Conservation (phyloP, 1,284 basidiomycete genomes). For the Ceratobasidium papillatum region DNA sequence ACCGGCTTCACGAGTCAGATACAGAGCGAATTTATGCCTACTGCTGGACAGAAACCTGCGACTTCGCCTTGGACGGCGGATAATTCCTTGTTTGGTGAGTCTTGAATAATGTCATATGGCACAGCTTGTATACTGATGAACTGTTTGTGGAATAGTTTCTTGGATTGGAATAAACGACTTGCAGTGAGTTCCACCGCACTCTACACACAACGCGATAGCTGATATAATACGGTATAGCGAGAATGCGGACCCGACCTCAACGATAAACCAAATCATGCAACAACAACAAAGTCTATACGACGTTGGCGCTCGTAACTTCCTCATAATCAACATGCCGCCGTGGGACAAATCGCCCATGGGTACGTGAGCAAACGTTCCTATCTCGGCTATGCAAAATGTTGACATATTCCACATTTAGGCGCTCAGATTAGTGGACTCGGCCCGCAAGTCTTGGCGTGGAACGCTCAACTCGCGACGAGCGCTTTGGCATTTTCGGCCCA, state of each 20-base stretch:
- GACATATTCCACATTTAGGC: not conserved
- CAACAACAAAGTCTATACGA: slow-evolving; percentile 60
- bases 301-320: slow-evolving; percentile 66
- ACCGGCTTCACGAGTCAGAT: slow-evolving; percentile 16
- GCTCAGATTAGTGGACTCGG: slow-evolving; percentile 8
- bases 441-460: slow-evolving; percentile 3
- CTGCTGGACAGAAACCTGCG: slow-evolving; percentile 17
- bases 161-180: slow-evolving; percentile 75
- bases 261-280: slow-evolving; percentile 54
- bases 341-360: slow-evolving; percentile 61
- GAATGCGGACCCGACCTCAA: slow-evolving; percentile 14
- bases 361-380: slow-evolving; percentile 45
- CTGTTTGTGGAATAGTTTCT: slow-evolving; percentile 58
- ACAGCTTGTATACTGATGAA: not conserved
- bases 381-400: not conserved
- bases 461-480: not conserved
- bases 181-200: slow-evolving; percentile 57
- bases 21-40: slow-evolving; percentile 9
- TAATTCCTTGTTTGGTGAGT: slow-evolving; percentile 23
- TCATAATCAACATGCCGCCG: slow-evolving; percentile 70
- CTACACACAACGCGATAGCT: not conserved
- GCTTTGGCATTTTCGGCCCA: not conserved
- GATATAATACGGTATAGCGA: not conserved
- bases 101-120: not conserved
- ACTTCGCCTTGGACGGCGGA: slow-evolving; percentile 26